phyloP scores from a whole-genome alignment of 2,329 filamentous ascomycete genomes.

The Colletotrichum tanaceti region DNA sequence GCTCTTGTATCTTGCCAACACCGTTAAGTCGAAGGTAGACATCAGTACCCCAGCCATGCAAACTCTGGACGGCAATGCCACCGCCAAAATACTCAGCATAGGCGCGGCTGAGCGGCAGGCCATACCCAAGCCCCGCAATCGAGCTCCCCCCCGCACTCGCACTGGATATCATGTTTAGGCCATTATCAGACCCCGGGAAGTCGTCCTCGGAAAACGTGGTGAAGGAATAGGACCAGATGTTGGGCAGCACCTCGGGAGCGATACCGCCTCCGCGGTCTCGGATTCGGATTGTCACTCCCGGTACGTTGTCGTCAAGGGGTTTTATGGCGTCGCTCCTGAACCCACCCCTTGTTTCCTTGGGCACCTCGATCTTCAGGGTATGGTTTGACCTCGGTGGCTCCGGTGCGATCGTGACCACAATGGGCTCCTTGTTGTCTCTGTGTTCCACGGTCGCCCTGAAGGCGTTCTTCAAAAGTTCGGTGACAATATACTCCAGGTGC shows the following conservation, averaged over 20 bases:
- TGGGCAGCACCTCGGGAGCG: conserved; percentile 80
- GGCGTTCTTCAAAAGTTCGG: conserved; percentile 95
- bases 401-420: conserved; percentile 92
- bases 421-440: conserved; percentile 80
- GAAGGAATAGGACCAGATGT: conserved; percentile 98
- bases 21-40: conserved; percentile 75
- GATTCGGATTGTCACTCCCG: conserved; percentile 94
- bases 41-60: conserved; percentile 90
- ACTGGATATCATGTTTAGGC: conserved; percentile 79
- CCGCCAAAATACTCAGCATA: conserved; percentile 99
- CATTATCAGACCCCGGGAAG: conserved; percentile 62
- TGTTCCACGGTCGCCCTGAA: conserved; percentile 93
- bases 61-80: conserved; percentile 91
- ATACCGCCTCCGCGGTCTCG: conserved; percentile 97
- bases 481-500: conserved; percentile 97
- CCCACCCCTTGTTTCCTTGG: conserved; percentile 53
- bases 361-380: conserved; percentile 50
- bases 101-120: conserved; percentile 86
- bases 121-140: conserved; percentile 94
- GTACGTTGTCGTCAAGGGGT: conserved; percentile 72
- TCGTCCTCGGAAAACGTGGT: conserved; percentile 83
- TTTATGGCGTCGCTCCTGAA: conserved; percentile 62
- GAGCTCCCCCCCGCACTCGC: conserved; percentile 80
- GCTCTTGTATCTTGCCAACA: conserved; percentile 64
- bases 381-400: conserved; percentile 60